phyloP scores from a whole-genome alignment of 1,139 yeast species.

The Hemisphaericaspora subhashii region DNA sequence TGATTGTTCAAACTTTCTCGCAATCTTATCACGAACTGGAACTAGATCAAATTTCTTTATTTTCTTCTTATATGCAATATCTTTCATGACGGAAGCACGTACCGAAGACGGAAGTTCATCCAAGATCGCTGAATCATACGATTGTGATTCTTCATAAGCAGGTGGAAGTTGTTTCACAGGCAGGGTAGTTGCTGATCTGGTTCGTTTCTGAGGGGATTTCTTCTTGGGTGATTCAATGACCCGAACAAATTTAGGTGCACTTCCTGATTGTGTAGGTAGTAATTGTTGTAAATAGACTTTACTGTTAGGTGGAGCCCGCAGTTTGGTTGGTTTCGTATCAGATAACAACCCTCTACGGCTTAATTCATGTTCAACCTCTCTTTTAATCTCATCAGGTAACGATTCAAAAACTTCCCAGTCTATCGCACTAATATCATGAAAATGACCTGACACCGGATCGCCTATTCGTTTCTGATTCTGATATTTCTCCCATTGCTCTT shows the following conservation, averaged over 20 bases:
- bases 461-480: constrained; percentile 3
- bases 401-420: constrained; percentile 56
- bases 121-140: constrained; percentile 42
- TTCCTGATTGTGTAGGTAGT: constrained; percentile 34
- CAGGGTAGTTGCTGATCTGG: constrained; percentile 18
- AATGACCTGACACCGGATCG: constrained; percentile 5
- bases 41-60: constrained; percentile 27
- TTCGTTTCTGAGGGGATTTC: constrained; percentile 4
- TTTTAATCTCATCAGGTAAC: constrained; percentile 53
- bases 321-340: constrained; percentile 15
- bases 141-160: constrained; percentile 16
- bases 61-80: constrained; percentile 32
- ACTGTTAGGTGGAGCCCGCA: constrained; percentile 10
- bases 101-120: constrained; percentile 50
- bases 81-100: constrained; percentile 41
- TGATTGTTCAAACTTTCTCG: constrained; percentile 20
- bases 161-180: constrained; percentile 13
- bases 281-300: constrained; percentile 43
- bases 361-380: constrained; percentile 49
- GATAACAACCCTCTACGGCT: constrained; percentile 28
- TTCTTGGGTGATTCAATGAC: constrained; percentile 36
- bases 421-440: constrained; percentile 23
- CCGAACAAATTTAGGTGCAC: constrained; percentile 33
- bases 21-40: constrained; percentile 33
- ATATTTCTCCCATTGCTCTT: not conserved